phyloP scores from a whole-genome alignment of 2,329 filamentous ascomycete genomes.

The Neopestalotiopsis sp. region DNA sequence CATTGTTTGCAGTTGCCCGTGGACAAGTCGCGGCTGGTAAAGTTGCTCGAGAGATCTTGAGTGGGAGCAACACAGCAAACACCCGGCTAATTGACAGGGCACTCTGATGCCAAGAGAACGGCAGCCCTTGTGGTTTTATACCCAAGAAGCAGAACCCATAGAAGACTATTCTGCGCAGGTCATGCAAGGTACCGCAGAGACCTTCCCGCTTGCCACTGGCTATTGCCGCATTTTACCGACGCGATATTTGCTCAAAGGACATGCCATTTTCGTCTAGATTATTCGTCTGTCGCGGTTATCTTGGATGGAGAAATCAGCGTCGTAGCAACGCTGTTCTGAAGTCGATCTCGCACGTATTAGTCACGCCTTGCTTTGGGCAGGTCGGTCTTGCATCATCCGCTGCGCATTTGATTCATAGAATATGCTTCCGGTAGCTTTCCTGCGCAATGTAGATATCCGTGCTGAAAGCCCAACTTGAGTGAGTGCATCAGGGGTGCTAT shows the following conservation, averaged over 20 bases:
- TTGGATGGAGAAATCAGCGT: background rate
- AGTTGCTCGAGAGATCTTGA: background rate
- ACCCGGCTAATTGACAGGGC: background rate
- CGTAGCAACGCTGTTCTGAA: background rate
- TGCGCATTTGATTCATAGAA: too few relatives aligned
- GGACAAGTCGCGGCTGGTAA: background rate
- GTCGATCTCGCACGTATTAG: background rate
- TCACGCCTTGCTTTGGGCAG: background rate
- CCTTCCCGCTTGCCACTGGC: background rate
- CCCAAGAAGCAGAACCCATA: background rate
- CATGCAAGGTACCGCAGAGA: background rate
- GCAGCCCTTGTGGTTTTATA: background rate
- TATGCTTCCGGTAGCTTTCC: too few relatives aligned
- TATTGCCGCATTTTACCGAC: background rate
- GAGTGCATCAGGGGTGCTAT: too few relatives aligned
- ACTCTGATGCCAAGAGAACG: background rate
- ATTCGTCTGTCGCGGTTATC: background rate
- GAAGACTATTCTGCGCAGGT: background rate
- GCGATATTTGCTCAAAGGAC: background rate
- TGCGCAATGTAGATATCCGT: too few relatives aligned
- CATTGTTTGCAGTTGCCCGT: background rate
- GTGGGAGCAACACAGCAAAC: background rate
- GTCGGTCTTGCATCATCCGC: background rate
- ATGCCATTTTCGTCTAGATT: background rate
- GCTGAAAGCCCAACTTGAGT: too few relatives aligned